Evolutionary conservation across 2,329 filamentous ascomycete genomes (phyloP).

Genomic region (Fusarium coicis): DNA sequence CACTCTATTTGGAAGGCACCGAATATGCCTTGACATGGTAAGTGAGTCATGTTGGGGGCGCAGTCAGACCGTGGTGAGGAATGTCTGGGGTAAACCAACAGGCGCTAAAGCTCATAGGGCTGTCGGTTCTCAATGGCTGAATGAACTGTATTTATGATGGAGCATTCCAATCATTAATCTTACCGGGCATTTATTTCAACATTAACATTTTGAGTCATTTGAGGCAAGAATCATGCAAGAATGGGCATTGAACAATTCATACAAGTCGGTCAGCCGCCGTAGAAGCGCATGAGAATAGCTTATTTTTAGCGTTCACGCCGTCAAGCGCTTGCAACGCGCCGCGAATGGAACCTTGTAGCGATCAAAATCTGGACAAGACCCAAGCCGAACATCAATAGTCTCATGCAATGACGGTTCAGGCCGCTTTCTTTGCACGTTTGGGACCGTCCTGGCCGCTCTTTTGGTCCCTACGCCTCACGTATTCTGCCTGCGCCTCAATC

Average conservation of each 20-base stretch:
- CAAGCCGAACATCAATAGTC: fast-evolving
- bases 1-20: background rate
- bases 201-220: background rate
- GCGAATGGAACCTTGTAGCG: background rate
- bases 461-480: background rate
- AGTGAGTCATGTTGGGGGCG: constrained; percentile 1
- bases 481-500: background rate
- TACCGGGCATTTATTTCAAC: fast-evolving
- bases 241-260: background rate
- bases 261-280: background rate
- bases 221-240: fast-evolving
- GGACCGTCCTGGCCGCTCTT: background rate
- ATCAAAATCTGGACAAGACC: background rate
- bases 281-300: background rate
- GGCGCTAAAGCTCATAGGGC: background rate
- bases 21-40: background rate
- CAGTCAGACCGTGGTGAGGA: background rate
- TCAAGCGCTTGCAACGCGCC: background rate
- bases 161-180: background rate
- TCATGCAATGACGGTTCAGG: fast-evolving
- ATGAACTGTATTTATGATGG: background rate
- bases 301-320: background rate
- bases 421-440: background rate
- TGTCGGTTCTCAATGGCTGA: background rate
- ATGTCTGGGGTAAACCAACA: background rate